phyloP scores from a whole-genome alignment of 495 filamentous ascomycete species.

The Neurospora sp. region DNA sequence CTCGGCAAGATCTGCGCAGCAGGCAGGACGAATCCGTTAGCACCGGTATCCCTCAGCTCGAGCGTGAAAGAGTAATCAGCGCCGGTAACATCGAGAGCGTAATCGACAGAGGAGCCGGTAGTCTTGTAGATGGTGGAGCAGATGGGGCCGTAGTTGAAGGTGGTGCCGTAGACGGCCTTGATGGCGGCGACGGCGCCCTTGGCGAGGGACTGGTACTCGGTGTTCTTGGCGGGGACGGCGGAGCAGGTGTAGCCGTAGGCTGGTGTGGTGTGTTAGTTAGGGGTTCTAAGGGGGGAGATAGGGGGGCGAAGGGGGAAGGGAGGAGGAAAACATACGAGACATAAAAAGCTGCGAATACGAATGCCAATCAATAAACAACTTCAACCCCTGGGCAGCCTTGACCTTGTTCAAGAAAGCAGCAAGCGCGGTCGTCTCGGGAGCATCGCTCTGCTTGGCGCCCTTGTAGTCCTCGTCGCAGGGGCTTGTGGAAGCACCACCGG shows the following conservation, averaged over 20 bases:
- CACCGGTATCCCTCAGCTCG: conserved; percentile 35
- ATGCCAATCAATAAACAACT: conserved; percentile 54
- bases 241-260: conserved; percentile 31
- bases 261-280: conserved; percentile 6
- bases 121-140: conserved; percentile 51
- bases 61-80: conserved; percentile 46
- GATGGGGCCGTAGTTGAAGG: conserved; percentile 41
- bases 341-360: conserved; percentile 46
- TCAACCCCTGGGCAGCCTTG: conserved; percentile 35
- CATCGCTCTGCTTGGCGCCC: conserved; percentile 34
- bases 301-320: background rate
- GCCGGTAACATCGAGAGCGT: conserved; percentile 39
- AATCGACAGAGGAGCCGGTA: conserved; percentile 46
- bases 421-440: conserved; percentile 42
- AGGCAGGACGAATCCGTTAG: conserved; percentile 49
- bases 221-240: conserved; percentile 32
- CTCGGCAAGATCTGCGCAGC: conserved; percentile 44
- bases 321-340: conserved; percentile 12
- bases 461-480: conserved; percentile 47
- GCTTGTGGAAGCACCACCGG: conserved; percentile 40
- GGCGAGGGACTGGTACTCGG: conserved; percentile 33
- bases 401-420: conserved; percentile 28
- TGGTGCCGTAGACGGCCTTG: conserved; percentile 34
- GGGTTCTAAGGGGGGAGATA: no score
- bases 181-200: conserved; percentile 34